These are phyloP conservation scores for Gnomoniopsis smithogilvyi DNA, from an alignment of 2,329 filamentous ascomycete species.

Conservation along the genomic window DNA sequence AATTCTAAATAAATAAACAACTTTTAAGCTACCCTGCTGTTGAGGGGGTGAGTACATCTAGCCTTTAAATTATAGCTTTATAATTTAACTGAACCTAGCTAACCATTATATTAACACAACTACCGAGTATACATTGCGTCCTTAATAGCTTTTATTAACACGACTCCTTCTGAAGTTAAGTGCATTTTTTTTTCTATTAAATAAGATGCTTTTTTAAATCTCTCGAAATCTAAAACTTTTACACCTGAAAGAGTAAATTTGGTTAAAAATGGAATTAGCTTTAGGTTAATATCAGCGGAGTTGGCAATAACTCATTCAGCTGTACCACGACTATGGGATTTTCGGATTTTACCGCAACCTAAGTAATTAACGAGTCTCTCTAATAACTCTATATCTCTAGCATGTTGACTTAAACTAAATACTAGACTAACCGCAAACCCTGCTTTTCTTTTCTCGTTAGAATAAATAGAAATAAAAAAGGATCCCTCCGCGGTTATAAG, in stretches of 20 bases:
- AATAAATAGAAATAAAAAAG: constrained; percentile 1
- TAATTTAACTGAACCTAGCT: constrained; percentile 2
- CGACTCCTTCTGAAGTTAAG: neutral
- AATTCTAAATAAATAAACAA: constrained; percentile 13
- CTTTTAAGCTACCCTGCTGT: constrained; percentile 11
- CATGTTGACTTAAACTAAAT: neutral
- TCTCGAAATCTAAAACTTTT: neutral
- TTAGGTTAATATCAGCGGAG: neutral
- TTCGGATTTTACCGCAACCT: neutral
- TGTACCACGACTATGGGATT: neutral
- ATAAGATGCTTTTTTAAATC: constrained; percentile 1
- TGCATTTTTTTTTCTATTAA: neutral
- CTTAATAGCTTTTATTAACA: neutral
- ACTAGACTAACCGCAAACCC: neutral
- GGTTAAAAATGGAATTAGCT: neutral
- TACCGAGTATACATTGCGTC: neutral
- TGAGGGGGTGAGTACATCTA: neutral
- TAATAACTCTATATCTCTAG: neutral
- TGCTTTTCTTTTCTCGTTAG: neutral
- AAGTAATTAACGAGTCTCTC: neutral
- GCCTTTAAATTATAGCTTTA: constrained; percentile 2
- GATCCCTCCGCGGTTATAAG: neutral
- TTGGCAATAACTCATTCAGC: neutral
- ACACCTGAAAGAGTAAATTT: neutral
- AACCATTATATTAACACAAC: neutral